Evolutionary conservation across 768 basidiomycete genomes (phyloP), one percentile per base, ranked within the genome.

Genomic region (Serpula lacrymans): DNA sequence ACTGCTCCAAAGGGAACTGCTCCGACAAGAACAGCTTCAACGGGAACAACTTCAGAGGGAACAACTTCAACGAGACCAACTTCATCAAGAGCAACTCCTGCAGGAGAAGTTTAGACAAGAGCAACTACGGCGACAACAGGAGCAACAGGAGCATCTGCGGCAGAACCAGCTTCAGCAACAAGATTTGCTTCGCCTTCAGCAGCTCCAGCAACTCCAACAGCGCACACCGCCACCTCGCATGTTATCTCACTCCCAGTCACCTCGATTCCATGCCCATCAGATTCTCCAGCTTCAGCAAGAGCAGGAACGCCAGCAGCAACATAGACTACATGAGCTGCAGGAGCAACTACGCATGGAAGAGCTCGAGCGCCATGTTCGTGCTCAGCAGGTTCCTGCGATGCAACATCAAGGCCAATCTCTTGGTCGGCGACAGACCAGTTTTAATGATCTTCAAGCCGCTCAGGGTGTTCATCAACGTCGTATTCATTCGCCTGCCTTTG

Each of bases 191-290:
- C 64, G 65, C 36, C 60, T 69, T 34, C 68, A 58, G 9, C 63
- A 60, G 13, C 65, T 62, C 22, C 62, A 70, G 36, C 57, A 54
- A 35, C 20, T 28, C 25, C 47, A 25, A 6, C 52, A 71, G 42
- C 70, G 68, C 20, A 82, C 83, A 0, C 82, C 87, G 2, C 82
- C 86, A 21, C 84, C 86, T 21, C 75, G 84, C 28, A 80, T 87
- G 79, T 75, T 78, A 21, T 79, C 84, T 5, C 74, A 77, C 16
- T 80, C 83, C 3, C 85, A 86, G 50, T 87, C 86, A 3, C 85
- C 84, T n/a, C 77, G 84, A 14, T 85, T 88, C 59, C 81, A 84
- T 53, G 72, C 86, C 43, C 79, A 84, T 33, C 86, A 86, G 54
- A 73, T 80, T 37, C 57, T 84, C 42, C 67, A 81, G 29, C 64